phyloP scores from a whole-genome alignment of 2,329 filamentous ascomycete genomes.

The Elsinoe arachidis region DNA sequence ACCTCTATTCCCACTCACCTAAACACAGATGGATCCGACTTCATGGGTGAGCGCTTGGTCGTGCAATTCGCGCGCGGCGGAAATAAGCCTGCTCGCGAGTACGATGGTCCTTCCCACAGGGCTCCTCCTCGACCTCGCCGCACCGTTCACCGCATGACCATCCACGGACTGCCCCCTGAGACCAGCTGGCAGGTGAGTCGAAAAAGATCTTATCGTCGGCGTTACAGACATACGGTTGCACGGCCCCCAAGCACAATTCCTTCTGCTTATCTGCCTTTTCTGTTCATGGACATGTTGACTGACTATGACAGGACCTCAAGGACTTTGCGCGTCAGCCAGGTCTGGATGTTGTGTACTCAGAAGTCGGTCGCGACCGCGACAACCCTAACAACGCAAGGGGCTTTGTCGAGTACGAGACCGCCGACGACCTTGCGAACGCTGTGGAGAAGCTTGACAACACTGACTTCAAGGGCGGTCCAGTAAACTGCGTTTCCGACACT shows the following conservation, averaged over 20 bases:
- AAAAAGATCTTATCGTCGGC: slow-evolving; percentile 32
- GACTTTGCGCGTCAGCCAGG: slow-evolving; percentile 96
- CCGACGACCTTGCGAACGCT: slow-evolving; percentile 76
- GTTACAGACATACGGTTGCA: neutral
- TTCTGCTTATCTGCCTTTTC: slow-evolving; percentile 24
- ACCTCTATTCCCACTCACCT: neutral
- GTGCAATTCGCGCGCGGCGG: slow-evolving; percentile 96
- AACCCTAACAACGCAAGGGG: slow-evolving; percentile 59
- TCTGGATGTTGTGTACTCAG: slow-evolving; percentile 95
- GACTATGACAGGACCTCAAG: slow-evolving; percentile 91
- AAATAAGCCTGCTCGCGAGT: slow-evolving; percentile 48
- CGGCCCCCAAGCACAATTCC: neutral
- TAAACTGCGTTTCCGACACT: slow-evolving; percentile 77
- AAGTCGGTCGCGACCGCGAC: slow-evolving; percentile 85
- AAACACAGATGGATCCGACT: slow-evolving; percentile 77
- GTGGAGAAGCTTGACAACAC: slow-evolving; percentile 89
- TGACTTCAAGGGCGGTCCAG: slow-evolving; percentile 84
- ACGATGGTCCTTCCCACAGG: slow-evolving; percentile 30
- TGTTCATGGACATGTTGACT: slow-evolving; percentile 52
- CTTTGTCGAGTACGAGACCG: slow-evolving; percentile 96
- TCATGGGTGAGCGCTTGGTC: slow-evolving; percentile 95
- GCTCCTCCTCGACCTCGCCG: slow-evolving; percentile 74
- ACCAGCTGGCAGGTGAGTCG: slow-evolving; percentile 99
- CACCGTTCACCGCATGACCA: slow-evolving; percentile 93
- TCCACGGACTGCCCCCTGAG: slow-evolving; percentile 91